Evolutionary conservation across 2,329 filamentous ascomycete species (phyloP).

Genomic region (Diplocarpon rosae): DNA sequence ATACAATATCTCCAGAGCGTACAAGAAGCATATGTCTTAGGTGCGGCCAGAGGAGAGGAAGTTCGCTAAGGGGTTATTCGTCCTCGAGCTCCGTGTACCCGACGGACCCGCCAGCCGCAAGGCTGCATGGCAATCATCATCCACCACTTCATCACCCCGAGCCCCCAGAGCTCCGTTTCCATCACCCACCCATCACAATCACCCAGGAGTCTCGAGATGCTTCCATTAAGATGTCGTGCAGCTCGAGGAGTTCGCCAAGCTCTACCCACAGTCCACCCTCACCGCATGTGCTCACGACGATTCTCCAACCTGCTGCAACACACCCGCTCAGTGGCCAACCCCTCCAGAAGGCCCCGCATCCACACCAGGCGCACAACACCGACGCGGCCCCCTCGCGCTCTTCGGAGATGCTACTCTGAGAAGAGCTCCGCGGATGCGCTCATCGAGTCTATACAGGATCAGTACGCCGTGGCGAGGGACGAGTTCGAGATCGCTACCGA

Average conservation of each 20-base stretch:
- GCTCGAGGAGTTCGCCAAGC: conserved; percentile 6
- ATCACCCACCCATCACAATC: background rate
- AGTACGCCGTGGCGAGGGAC: conserved; percentile 35
- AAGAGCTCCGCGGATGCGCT: background rate
- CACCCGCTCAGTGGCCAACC: background rate
- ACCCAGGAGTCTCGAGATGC: conserved; percentile 13
- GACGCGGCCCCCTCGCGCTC: background rate
- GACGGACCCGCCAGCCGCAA: too few relatives aligned
- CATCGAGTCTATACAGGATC: conserved; percentile 1
- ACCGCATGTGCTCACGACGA: background rate
- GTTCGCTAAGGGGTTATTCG: too few relatives aligned
- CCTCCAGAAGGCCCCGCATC: background rate
- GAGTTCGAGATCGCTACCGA: conserved; percentile 39
- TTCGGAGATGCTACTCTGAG: background rate
- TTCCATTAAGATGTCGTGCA: conserved; percentile 11
- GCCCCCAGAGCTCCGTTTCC: background rate
- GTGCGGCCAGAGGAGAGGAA: too few relatives aligned
- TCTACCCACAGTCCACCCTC: conserved; percentile 6
- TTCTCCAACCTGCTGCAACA: conserved; percentile 1
- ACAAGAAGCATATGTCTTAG: too few relatives aligned
- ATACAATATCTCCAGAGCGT: background rate
- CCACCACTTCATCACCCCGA: background rate
- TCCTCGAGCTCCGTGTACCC: too few relatives aligned
- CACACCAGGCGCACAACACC: background rate
- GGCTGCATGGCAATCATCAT: conserved; percentile 1